phyloP scores from a whole-genome alignment of 805 yeast genomes.

The Candida maltosa region DNA sequence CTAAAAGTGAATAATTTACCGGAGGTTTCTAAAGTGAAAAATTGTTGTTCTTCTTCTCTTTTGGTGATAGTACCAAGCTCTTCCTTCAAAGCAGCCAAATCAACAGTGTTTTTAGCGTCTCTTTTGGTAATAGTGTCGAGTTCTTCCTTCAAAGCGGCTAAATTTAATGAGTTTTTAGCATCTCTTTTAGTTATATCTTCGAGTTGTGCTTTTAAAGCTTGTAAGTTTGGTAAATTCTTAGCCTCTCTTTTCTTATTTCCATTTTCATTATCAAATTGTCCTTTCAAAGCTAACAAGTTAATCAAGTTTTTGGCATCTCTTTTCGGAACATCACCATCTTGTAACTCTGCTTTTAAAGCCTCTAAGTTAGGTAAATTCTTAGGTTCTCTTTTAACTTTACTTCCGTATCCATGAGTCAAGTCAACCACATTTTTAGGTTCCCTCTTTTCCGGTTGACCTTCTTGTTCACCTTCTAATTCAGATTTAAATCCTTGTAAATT shows the following conservation, averaged over 20 bases:
- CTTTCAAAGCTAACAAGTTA: slow-evolving; percentile 11
- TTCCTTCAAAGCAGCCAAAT: slow-evolving; percentile 4
- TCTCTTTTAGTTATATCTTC: slow-evolving; percentile 8
- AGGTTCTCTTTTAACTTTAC: no score
- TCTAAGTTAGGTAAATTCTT: slow-evolving; percentile 14
- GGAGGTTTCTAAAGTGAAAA: no score
- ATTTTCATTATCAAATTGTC: slow-evolving; percentile 3
- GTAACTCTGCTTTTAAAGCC: slow-evolving; percentile 9
- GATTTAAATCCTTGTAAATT: slow-evolving; percentile 10
- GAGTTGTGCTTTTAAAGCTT: slow-evolving; percentile 1
- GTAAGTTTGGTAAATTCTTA: slow-evolving; percentile 8
- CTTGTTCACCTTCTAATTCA: slow-evolving; percentile 7
- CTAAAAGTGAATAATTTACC: slow-evolving; percentile 7
- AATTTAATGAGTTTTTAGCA: slow-evolving; percentile 11
- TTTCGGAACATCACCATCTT: slow-evolving; percentile 3
- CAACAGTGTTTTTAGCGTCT: slow-evolving; percentile 6
- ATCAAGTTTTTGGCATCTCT: slow-evolving; percentile 19
- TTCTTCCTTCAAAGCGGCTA: slow-evolving; percentile 4
- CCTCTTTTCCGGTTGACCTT: slow-evolving; percentile 1
- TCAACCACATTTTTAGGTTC: not conserved
- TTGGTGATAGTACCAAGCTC: slow-evolving; percentile 2
- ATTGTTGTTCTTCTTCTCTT: slow-evolving; percentile 7
- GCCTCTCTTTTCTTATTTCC: slow-evolving; percentile 3
- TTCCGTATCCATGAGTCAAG: no score
- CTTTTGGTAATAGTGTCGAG: slow-evolving; percentile 4